These are phyloP conservation scores for Hansenula sp. DNA, from an alignment of 1,139 yeast genomes.

Conservation along the genomic window DNA sequence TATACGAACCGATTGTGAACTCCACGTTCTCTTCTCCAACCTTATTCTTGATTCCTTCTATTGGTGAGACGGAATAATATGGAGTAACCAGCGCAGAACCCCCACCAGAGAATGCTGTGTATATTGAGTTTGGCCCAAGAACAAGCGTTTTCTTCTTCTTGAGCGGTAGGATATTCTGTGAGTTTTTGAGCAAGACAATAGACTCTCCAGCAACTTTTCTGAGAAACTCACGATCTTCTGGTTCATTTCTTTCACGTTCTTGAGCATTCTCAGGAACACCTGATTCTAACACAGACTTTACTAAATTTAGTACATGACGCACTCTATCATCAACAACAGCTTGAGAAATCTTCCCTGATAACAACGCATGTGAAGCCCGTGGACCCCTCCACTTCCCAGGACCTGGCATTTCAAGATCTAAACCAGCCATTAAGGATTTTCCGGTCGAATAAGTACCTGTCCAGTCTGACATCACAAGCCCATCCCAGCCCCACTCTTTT, in stretches of 20 bases:
- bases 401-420: constrained; percentile 65
- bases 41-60: too few species aligned
- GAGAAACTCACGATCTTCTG: constrained; percentile 36
- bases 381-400: constrained; percentile 42
- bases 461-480: constrained; percentile 62
- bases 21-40: too few species aligned
- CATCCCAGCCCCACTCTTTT: constrained; percentile 54
- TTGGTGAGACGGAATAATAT: constrained; percentile 39
- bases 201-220: constrained; percentile 49
- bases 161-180: constrained; percentile 39
- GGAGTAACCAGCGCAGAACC: constrained; percentile 51
- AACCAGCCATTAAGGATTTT: constrained; percentile 48
- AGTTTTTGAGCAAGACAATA: constrained; percentile 52
- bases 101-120: constrained; percentile 44
- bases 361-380: too few species aligned
- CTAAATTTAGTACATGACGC: constrained; percentile 40
- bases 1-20: too few species aligned
- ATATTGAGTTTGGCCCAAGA: constrained; percentile 49
- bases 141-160: constrained; percentile 36
- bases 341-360: too few species aligned
- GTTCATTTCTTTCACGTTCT: constrained; percentile 35
- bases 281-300: constrained; percentile 38
- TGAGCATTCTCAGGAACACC: constrained; percentile 34
- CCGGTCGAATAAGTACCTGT: constrained; percentile 49
- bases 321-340: constrained; percentile 37